Conservation (phyloP, 179 eudicot species). For the Heliamphora pulchella region DNA sequence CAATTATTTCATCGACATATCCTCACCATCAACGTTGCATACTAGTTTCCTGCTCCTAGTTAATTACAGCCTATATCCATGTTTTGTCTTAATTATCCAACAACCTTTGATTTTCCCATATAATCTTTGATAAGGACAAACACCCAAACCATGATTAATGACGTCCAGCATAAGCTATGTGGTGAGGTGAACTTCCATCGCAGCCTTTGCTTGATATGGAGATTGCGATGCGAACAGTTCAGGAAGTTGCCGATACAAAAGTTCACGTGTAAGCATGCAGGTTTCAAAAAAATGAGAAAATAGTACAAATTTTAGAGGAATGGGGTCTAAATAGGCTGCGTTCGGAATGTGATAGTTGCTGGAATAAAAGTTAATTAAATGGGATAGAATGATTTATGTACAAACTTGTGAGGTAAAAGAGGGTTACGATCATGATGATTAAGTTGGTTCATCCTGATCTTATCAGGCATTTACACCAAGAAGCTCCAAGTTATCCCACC, state of each 20-base stretch:
- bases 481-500: background rate
- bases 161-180: background rate
- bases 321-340: background rate
- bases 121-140: background rate
- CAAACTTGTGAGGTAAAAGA: slow-evolving; percentile 1
- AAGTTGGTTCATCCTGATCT: background rate
- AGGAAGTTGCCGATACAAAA: background rate
- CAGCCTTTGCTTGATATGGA: background rate
- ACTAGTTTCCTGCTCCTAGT: background rate
- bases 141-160: background rate
- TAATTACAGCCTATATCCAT: background rate
- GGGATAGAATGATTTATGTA: background rate
- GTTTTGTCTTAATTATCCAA: background rate
- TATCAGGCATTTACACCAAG: slow-evolving; percentile 6
- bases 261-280: background rate
- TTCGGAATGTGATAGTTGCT: background rate
- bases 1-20: background rate
- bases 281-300: background rate
- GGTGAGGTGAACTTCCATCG: background rate
- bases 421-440: background rate
- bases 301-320: background rate
- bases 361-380: background rate
- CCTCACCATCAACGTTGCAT: background rate
- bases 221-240: background rate
- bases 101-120: background rate